Conservation (phyloP, 306 rosid species). For the Sechiopsis laciniata region DNA sequence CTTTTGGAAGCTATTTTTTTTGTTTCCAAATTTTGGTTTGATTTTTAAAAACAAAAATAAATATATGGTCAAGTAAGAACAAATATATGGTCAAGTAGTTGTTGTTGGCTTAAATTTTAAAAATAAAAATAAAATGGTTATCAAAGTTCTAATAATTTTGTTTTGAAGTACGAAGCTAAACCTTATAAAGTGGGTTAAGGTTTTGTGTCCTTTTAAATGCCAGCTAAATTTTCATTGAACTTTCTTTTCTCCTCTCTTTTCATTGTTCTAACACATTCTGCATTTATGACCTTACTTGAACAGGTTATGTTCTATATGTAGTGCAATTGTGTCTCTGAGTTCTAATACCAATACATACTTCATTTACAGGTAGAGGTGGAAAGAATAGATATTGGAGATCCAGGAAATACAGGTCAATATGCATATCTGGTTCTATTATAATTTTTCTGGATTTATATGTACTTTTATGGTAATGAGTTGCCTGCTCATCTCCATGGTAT, state of each 20-base stretch:
- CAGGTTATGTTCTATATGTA: background rate
- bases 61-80: too few species aligned
- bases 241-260: background rate
- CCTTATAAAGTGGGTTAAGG: background rate
- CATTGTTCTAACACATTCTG: background rate
- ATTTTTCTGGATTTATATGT: background rate
- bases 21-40: too few species aligned
- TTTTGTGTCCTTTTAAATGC: background rate
- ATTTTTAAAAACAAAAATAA: too few species aligned
- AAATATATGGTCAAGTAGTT: too few species aligned
- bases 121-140: too few species aligned
- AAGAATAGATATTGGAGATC: constrained; percentile 66
- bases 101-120: too few species aligned
- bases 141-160: background rate
- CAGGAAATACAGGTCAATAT: constrained; percentile 55
- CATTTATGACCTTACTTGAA: constrained; percentile 17
- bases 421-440: constrained; percentile 17
- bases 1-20: too few species aligned
- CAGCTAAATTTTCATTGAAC: background rate
- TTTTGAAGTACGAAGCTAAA: background rate
- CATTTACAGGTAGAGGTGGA: constrained; percentile 82
- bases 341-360: background rate
- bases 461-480: background rate
- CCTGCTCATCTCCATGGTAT: background rate
- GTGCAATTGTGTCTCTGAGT: background rate